Base-by-base conservation (phyloP, 345 rosid genomes). In the Nasturtium officinale region DNA sequence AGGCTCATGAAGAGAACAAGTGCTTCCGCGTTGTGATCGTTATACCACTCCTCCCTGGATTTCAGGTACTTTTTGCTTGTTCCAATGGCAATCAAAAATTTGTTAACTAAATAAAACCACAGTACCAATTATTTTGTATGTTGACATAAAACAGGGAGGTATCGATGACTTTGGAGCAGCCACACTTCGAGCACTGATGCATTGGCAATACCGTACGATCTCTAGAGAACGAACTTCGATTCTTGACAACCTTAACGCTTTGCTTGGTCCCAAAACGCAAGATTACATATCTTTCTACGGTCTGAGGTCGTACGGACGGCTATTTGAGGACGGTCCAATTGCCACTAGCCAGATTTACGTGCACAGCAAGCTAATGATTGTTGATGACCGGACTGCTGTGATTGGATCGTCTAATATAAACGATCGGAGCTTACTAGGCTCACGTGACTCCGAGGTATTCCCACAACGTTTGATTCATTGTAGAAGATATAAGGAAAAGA, bases 321-420 rank as follows among this genome's bases (percentile, higher is more conserved):
- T 89, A 65, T 85, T 63, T 18, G 85, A 85, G 7, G 83, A 47
- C 1, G 95, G 97, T 65, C 92, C 88, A 1, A 33, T 91, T 23
- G 96, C 95, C 56, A 87, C 97, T 45, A 94, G 98, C 82, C 98
- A 89, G 92, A 86, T 94, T 47, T 94, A 93, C 68, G 97, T 90
- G 80, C 98, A 93, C 65, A 93, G 98, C 84, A 93, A 93, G 79
- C 78, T 93, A 69, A 77, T 93, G 91, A 89, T 93, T 68, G 69
- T 93, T 60, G 97, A 93, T 57, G 98, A 93, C 65, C 83, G 86
- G 0, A 57, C 72, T 5, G 77, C 96, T 46, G 61, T 86, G 73
- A 82, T 93, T 0, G 98, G 98, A 70, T 93, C 98, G 16, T 90
- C 97, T 29, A 93, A 93, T 73, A 85, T 93, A 13, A 93, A 93